Evolutionary conservation across 2,329 filamentous ascomycete genomes (phyloP), one percentile per base, ranked within the genome.

Genomic region (Sarocladium kiliense): DNA sequence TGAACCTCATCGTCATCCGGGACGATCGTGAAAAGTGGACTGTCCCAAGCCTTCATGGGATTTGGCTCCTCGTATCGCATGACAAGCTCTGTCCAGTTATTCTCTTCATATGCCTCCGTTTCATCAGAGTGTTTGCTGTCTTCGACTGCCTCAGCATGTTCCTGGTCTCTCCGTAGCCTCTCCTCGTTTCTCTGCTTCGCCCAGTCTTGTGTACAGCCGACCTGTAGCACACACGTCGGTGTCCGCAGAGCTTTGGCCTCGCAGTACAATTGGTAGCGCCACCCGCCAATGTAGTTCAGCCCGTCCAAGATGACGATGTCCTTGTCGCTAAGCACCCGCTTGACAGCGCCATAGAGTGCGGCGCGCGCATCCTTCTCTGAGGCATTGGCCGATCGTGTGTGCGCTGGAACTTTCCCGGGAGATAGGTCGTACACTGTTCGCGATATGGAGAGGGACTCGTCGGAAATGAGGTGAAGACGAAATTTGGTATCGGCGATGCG

Each of bases 11-110:
- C 80, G 66, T 95, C 90, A 44, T 91, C 86, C 77, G 86, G 89
- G 11, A 90, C 79, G 0, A 94, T 78, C 3, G 87, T 87, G 70
- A 93, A 94, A 2, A 94, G 77, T 1, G 90, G 89, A 55, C 86
- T 88, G 67, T 95, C 89, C 90, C 90, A 95, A 42, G 89, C 76
- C 2, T 81, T 86, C 88, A 93, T 92, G 21, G 86, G 82, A 66
- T 93, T 94, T 14, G 90, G 89, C 71, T 95, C 89, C 70, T 95
- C 89, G 66, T 92, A 92, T 55, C 89, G 79, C 66, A 90, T 93
- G 32, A 91, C 82, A 11, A 92, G 77, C 62, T 91, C 91, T 60
- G 91, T 87, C 77, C 89, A 90, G 66, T 89, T 87, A 16, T 69
- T 74, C 1, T 72, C 73, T 42, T 76, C 74, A 59, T 85, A 85